Evolutionary conservation across 2,329 filamentous ascomycete genomes (phyloP), one percentile per base, ranked within the genome.

Genomic region (Penicillium italicum): DNA sequence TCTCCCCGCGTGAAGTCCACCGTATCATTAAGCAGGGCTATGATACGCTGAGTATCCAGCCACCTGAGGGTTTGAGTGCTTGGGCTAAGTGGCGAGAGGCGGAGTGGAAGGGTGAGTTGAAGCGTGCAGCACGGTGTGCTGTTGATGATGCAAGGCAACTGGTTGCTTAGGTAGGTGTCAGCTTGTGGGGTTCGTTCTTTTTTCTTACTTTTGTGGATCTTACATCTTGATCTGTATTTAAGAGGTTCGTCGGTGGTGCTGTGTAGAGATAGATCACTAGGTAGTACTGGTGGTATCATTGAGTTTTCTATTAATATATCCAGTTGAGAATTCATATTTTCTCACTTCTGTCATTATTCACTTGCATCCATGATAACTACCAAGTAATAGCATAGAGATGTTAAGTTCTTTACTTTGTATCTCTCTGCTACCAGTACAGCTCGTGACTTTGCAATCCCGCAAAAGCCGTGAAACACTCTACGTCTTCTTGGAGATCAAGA

Each of bases 11-110:
- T 47, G 89, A 97, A 71, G 91, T 99, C 37, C 87, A 88, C 40
- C 88, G 89, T 62, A 89, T 97, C 28, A 97, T 99, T 73, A 96
- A 96, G 76, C 89, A 95, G 72, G 94, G 94, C 0, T 97, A 97
- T 69, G 93, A 97, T 73, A 96, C 92, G 34, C 75, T 99, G 66
- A 93, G 89, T 60, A 95, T 99, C 52, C 90, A 95, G 74, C 86
- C 90, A 0, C 91, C 87, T 66, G 92, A 96, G 69, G 92, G 90
- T 0, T 72, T 96, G 63, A 92, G 93, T 71, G 85, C 86, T 36
- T 96, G 91, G 90, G 89, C 91, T 62, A 84, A 81, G 69, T 97
- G 90, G 72, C 81, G 93, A 14, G 94, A 97, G 77, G 89, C 88
- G 2, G 91, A 96, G 62, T 87, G 91, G 78, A 88, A 91, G 75